These are phyloP conservation scores for Phytophthora nicotianae DNA, from an alignment of 352 stramenopile species.

Conservation along the genomic window DNA sequence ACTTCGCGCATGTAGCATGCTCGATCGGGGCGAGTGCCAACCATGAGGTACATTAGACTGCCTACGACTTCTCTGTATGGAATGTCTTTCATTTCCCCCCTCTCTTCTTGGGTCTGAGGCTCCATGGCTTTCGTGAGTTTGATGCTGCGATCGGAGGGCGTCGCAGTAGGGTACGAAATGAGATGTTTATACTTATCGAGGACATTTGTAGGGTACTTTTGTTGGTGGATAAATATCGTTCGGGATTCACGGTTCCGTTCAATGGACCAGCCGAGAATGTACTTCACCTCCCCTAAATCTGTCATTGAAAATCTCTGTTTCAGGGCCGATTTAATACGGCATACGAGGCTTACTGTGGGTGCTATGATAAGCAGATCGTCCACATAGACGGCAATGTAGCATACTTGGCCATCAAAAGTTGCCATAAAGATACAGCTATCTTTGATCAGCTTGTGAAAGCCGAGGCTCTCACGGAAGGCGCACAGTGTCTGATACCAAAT, in stretches of 20 bases:
- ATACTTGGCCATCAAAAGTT: background rate
- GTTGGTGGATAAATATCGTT: background rate
- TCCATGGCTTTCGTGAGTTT: background rate
- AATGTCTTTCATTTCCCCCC: constrained; percentile 1
- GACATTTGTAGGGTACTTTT: background rate
- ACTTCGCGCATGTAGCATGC: constrained; percentile 1
- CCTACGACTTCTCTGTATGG: background rate
- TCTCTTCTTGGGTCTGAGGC: background rate
- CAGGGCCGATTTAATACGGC: constrained; percentile 6
- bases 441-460: background rate
- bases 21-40: background rate
- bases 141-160: background rate
- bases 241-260: background rate
- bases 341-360: background rate
- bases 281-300: constrained; percentile 3
- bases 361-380: constrained; percentile 6
- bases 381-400: constrained; percentile 3
- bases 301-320: background rate
- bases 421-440: background rate
- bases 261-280: background rate
- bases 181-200: background rate
- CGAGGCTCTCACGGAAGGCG: background rate
- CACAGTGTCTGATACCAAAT: background rate
- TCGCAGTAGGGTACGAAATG: background rate
- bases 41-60: constrained; percentile 5